These are phyloP conservation scores for Podila horticola DNA, from an alignment of 192 early-diverging fungal species.

Conservation along the genomic window DNA sequence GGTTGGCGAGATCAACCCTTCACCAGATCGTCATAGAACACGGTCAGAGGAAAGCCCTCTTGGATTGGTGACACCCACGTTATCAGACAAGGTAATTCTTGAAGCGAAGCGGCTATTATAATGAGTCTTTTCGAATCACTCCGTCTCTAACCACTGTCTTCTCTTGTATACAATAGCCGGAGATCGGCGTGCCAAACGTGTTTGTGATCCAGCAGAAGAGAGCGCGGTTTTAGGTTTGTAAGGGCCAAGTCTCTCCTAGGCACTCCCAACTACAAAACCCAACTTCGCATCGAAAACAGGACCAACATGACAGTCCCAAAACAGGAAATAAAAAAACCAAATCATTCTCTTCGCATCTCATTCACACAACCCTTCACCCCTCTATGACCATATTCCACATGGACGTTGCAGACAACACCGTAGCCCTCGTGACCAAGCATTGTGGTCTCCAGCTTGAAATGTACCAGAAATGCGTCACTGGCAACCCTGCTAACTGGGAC, in stretches of 20 bases:
- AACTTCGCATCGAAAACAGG: background rate
- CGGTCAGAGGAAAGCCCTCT: background rate
- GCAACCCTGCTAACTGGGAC: slow-evolving; percentile 64
- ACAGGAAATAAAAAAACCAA: slow-evolving; percentile 2
- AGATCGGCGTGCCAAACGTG: slow-evolving; percentile 71
- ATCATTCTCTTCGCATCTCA: background rate
- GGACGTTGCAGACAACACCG: slow-evolving; percentile 62
- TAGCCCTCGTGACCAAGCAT: slow-evolving; percentile 64
- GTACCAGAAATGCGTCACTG: slow-evolving; percentile 65
- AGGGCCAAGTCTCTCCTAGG: background rate
- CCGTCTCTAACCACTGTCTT: background rate
- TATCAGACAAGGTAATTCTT: slow-evolving; percentile 1
- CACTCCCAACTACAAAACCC: background rate
- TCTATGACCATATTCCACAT: slow-evolving; percentile 52
- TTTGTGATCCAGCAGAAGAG: slow-evolving; percentile 61
- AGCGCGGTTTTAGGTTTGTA: slow-evolving; percentile 11
- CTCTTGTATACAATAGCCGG: slow-evolving; percentile 51
- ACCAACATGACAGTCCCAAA: too few species aligned
- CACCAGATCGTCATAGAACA: background rate
- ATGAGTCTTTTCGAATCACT: too few species aligned
- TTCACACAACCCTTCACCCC: background rate
- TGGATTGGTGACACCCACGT: background rate
- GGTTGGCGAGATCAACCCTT: background rate
- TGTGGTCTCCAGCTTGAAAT: slow-evolving; percentile 65
- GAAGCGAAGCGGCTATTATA: too few species aligned